Percentiles rank a stretch among this genome's conserved stretches.
Conservation (phyloP, 768 basidiomycete genomes). For the Russula olivacea region DNA sequence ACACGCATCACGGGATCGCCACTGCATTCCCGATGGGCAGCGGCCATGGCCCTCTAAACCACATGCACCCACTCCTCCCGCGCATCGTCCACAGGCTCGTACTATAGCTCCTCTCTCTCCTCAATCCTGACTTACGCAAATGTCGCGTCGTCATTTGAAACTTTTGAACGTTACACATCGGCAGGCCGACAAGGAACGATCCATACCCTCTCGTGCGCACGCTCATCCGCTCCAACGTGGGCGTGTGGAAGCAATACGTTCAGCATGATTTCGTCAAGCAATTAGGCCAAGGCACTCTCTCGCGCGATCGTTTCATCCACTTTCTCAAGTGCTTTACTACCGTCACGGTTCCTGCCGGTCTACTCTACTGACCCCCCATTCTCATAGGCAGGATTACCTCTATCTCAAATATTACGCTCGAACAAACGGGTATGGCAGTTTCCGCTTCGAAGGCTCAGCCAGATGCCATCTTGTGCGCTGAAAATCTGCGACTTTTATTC, state of each 20-base stretch:
- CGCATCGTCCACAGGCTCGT: constrained; percentile 53
- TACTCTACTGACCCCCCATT: not conserved
- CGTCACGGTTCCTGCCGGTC: not conserved
- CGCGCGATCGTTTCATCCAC: constrained; percentile 61
- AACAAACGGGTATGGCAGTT: constrained; percentile 55
- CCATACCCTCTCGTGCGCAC: constrained; percentile 64
- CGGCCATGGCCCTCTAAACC: constrained; percentile 84
- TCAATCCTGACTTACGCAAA: not conserved
- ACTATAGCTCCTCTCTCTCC: constrained; percentile 19
- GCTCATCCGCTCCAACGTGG: constrained; percentile 52
- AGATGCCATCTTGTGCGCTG: not conserved
- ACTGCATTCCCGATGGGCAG: constrained; percentile 60
- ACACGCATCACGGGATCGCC: constrained; percentile 69
- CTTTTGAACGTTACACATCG: not conserved
- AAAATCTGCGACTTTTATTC: not conserved
- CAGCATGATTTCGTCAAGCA: constrained; percentile 79
- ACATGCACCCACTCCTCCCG: constrained; percentile 55
- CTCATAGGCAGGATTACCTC: constrained; percentile 69
- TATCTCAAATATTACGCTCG: constrained; percentile 82
- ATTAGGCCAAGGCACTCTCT: constrained; percentile 67
- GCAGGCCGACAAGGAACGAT: constrained; percentile 46
- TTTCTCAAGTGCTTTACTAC: constrained; percentile 65
- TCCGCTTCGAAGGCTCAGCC: not conserved
- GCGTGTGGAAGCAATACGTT: constrained; percentile 68
- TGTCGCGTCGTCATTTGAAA: not conserved